phyloP scores from a whole-genome alignment of 129 eudicot species.

The Pulicaria dysenterica region DNA sequence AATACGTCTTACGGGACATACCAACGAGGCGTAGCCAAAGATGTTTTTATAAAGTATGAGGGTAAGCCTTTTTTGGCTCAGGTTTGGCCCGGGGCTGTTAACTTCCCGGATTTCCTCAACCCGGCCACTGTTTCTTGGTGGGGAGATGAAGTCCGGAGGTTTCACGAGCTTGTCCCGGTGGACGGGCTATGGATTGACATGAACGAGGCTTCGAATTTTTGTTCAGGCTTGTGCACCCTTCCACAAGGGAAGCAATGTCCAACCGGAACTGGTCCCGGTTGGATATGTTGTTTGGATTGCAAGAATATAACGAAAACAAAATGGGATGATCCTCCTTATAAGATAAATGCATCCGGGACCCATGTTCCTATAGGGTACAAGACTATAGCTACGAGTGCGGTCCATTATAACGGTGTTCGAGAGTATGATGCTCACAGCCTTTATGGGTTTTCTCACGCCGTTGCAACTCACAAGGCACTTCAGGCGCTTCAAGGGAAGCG shows the following conservation, averaged over 20 bases:
- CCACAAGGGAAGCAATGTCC: slow-evolving; percentile 81
- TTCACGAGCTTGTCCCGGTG: slow-evolving; percentile 87
- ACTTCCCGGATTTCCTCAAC: slow-evolving; percentile 90
- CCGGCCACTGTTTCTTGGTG: slow-evolving; percentile 88
- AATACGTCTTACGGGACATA: slow-evolving; percentile 71
- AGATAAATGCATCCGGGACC: slow-evolving; percentile 84
- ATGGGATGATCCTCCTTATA: slow-evolving; percentile 98
- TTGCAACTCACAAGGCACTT: slow-evolving; percentile 86
- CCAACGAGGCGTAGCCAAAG: slow-evolving; percentile 73
- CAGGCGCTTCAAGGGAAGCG: slow-evolving; percentile 79
- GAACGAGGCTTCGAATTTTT: slow-evolving; percentile 92
- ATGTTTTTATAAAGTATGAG: slow-evolving; percentile 78
- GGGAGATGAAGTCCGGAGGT: slow-evolving; percentile 87
- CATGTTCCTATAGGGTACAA: slow-evolving; percentile 76
- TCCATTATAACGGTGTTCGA: slow-evolving; percentile 80
- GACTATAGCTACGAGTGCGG: slow-evolving; percentile 91
- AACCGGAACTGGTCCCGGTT: slow-evolving; percentile 81
- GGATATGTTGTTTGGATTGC: slow-evolving; percentile 91
- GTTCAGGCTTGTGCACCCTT: slow-evolving; percentile 81
- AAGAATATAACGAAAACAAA: slow-evolving; percentile 73
- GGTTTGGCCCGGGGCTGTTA: slow-evolving; percentile 98
- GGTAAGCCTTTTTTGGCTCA: slow-evolving; percentile 86
- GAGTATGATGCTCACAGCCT: slow-evolving; percentile 95
- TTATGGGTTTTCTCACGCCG: slow-evolving; percentile 76
- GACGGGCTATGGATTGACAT: slow-evolving; percentile 97